Base-by-base conservation (phyloP, 768 basidiomycete species). In the Boletus eberwhitei region DNA sequence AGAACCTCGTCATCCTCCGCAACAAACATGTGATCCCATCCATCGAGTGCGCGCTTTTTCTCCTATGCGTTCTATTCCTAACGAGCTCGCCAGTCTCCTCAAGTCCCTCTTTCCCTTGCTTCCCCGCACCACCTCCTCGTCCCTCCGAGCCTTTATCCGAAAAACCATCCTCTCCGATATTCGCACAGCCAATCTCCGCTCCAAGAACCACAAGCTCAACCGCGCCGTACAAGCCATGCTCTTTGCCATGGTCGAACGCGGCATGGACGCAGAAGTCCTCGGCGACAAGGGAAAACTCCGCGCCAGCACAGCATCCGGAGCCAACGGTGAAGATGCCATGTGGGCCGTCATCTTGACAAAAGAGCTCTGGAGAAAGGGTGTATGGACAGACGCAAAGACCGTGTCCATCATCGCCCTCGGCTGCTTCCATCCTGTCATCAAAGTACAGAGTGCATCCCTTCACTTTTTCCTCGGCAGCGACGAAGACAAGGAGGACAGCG, bases 381-480 rank as follows among this genome's bases (percentile, higher is more conserved):
- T 94, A 26, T 99, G 97, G 93, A 85, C 82, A 48, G 96, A 98
- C 66, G 81, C 86, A 3, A 98, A 98, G 74, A 82, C 93, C 2
- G 93, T 98, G 14, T 85, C 95, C 8, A 95, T 99, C 66, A 80
- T 96, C 60, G 84, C 92, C 0, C 77, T 92, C 38, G 96, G 92
- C 7, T 96, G 93, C 70, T 90, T 93, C 67, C 96, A 99, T 69
- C 94, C 97, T 22, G 82, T 87, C 38, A 78, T 86, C 50, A 98
- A 98, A 72, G 97, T 98, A 0, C 95, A 98, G 69, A 92, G 85
- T 56, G 93, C 93, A 2, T 91, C 94, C 1, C 73, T 95, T 16
- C 93, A 98, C 73, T 99, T 98, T 76, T 99, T 98, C 78, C 82
- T 99, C n/a, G 92, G 92, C 5, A 84, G 80, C 52, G 91, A 92